phyloP scores from a whole-genome alignment of 768 basidiomycete genomes.

The Fomitopsis serialis region DNA sequence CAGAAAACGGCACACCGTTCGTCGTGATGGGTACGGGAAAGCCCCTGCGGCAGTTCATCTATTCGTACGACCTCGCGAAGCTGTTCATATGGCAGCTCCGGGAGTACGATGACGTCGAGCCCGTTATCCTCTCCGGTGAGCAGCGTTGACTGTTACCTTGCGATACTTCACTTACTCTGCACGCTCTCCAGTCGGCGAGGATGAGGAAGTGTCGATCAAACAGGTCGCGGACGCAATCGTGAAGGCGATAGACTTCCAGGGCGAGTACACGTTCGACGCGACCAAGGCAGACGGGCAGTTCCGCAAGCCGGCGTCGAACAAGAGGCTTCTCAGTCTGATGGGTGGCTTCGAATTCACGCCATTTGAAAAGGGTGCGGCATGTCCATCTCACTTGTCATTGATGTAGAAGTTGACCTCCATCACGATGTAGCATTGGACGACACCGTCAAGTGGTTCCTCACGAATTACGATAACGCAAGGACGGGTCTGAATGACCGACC shows the following conservation, averaged over 20 bases:
- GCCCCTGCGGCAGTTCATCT: conserved; percentile 93
- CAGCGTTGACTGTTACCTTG: conserved; percentile 1
- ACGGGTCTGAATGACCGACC: conserved; percentile 34
- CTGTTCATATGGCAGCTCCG: conserved; percentile 90
- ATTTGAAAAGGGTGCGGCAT: conserved; percentile 64
- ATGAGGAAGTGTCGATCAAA: conserved; percentile 92
- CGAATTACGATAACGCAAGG: conserved; percentile 72
- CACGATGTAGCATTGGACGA: conserved; percentile 68
- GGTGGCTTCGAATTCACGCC: conserved; percentile 88
- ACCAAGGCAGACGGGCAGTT: conserved; percentile 87
- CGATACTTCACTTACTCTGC: background rate
- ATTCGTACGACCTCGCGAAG: conserved; percentile 90
- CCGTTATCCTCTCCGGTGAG: conserved; percentile 84
- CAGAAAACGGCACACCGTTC: conserved; percentile 81
- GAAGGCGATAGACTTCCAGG: conserved; percentile 71
- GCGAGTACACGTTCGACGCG: conserved; percentile 78
- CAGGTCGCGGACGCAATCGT: conserved; percentile 89
- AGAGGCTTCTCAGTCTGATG: conserved; percentile 69
- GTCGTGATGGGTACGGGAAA: conserved; percentile 86
- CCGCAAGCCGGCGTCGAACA: conserved; percentile 96
- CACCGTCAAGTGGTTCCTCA: conserved; percentile 83
- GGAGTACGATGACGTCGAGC: conserved; percentile 90
- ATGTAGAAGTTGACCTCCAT: background rate
- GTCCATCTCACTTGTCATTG: background rate
- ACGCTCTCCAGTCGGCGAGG: conserved; percentile 60